Percentiles rank a stretch among this genome's conserved stretches.
phyloP scores from a whole-genome alignment of 2,329 filamentous ascomycete genomes.

The Sordariomycetes sp. region DNA sequence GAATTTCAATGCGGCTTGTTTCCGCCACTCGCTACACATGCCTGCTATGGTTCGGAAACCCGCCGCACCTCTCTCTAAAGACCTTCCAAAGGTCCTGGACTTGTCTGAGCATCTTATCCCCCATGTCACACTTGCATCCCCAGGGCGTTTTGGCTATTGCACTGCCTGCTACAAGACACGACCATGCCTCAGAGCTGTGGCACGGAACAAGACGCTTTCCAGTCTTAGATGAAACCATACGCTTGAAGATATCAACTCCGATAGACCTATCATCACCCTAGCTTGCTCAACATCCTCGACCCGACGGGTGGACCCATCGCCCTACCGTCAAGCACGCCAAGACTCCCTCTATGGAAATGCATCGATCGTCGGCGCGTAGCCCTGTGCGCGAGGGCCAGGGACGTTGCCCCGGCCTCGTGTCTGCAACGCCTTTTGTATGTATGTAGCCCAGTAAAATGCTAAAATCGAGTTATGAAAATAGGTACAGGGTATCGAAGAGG shows the following conservation, averaged over 20 bases:
- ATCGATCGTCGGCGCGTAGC: background rate
- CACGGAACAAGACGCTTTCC: background rate
- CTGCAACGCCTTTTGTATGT: constrained; percentile 1
- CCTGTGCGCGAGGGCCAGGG: background rate
- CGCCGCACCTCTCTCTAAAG: too few species aligned
- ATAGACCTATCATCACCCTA: background rate
- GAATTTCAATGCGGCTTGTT: too few species aligned
- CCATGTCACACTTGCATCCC: background rate
- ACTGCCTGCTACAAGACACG: background rate
- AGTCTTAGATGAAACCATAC: background rate
- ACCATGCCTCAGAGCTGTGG: background rate
- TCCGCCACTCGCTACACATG: too few species aligned
- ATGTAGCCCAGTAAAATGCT: background rate
- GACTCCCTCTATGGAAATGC: background rate
- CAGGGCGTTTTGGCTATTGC: background rate
- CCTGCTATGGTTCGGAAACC: too few species aligned
- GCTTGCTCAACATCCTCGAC: background rate
- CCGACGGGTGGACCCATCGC: background rate
- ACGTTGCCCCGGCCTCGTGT: background rate
- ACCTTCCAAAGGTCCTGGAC: too few species aligned
- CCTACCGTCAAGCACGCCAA: background rate
- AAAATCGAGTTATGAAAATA: constrained; percentile 4
- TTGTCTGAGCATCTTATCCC: too few species aligned
- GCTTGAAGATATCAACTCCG: background rate
- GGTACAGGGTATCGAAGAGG: constrained; percentile 5